phyloP scores from a whole-genome alignment of 352 stramenopile species.

The Aphanomyces astaci region DNA sequence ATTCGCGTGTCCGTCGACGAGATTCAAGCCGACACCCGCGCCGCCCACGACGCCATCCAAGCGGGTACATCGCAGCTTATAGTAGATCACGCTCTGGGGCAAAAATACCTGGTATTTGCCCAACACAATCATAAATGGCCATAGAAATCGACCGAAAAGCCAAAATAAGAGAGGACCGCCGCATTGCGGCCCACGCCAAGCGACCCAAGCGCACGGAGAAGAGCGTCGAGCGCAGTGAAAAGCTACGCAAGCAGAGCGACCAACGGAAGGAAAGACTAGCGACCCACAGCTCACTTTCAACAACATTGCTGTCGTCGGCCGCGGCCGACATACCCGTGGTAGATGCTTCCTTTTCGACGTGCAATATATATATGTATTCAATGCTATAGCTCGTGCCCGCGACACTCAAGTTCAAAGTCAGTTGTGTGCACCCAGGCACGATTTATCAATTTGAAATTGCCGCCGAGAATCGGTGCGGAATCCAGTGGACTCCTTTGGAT shows the following conservation, averaged over 20 bases:
- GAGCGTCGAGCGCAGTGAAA: neutral
- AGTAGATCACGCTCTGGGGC: neutral
- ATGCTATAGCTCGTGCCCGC: too few relatives aligned
- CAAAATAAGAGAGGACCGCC: neutral
- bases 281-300: neutral
- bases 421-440: slow-evolving; percentile 49
- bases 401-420: slow-evolving; percentile 29
- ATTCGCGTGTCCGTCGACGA: slow-evolving; percentile 29
- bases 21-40: slow-evolving; percentile 18
- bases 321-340: neutral
- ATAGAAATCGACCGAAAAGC: slow-evolving; percentile 4
- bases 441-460: slow-evolving; percentile 70
- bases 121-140: neutral
- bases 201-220: neutral
- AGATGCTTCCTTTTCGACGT: neutral
- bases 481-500: neutral
- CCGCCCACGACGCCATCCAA: slow-evolving; percentile 1
- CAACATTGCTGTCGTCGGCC: too few relatives aligned
- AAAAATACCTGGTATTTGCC: too few relatives aligned
- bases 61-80: neutral
- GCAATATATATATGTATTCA: too few relatives aligned
- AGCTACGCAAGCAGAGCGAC: neutral
- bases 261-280: neutral
- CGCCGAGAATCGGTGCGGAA: slow-evolving; percentile 40
- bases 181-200: neutral